These are phyloP conservation scores for Lachancea mirantina DNA, from an alignment of 805 yeast species.

Conservation along the genomic window DNA sequence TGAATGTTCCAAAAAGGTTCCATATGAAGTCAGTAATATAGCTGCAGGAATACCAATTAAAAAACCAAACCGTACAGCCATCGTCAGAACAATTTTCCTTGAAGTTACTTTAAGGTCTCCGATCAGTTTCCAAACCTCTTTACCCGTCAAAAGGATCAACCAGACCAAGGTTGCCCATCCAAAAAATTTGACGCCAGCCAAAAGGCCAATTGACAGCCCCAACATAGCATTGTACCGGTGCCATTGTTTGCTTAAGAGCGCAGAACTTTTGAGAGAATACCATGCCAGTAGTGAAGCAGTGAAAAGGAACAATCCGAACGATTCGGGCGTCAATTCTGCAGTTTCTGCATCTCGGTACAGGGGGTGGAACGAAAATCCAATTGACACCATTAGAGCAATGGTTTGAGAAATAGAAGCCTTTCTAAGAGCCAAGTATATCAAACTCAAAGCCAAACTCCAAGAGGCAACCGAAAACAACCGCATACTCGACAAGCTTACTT, in stretches of 20 bases:
- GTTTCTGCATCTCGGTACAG: slow-evolving; percentile 14
- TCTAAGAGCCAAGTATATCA: slow-evolving; percentile 18
- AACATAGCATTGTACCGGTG: slow-evolving; percentile 39
- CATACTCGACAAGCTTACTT: slow-evolving; percentile 3
- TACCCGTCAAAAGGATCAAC: slow-evolving; percentile 44
- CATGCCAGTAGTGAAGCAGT: slow-evolving; percentile 45
- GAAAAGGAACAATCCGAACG: slow-evolving; percentile 39
- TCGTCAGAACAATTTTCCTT: slow-evolving; percentile 31
- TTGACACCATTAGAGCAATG: slow-evolving; percentile 32
- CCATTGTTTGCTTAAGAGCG: slow-evolving; percentile 48
- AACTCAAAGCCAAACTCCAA: slow-evolving; percentile 12
- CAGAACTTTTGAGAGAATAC: slow-evolving; percentile 41
- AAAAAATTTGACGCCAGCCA: slow-evolving; percentile 59
- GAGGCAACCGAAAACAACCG: slow-evolving; percentile 12
- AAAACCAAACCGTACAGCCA: no score
- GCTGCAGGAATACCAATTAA: slow-evolving; percentile 49
- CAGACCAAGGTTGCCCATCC: slow-evolving; percentile 64
- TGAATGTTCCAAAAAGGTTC: slow-evolving; percentile 12
- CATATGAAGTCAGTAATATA: slow-evolving; percentile 59
- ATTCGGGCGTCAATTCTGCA: slow-evolving; percentile 27
- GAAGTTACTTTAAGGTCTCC: slow-evolving; percentile 57
- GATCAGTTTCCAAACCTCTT: slow-evolving; percentile 56
- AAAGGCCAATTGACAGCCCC: slow-evolving; percentile 47
- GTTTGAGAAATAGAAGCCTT: slow-evolving; percentile 35
- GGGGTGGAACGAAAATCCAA: slow-evolving; percentile 16